phyloP scores from a whole-genome alignment of 2,329 filamentous ascomycete species.

The Cryphonectria naterciae region DNA sequence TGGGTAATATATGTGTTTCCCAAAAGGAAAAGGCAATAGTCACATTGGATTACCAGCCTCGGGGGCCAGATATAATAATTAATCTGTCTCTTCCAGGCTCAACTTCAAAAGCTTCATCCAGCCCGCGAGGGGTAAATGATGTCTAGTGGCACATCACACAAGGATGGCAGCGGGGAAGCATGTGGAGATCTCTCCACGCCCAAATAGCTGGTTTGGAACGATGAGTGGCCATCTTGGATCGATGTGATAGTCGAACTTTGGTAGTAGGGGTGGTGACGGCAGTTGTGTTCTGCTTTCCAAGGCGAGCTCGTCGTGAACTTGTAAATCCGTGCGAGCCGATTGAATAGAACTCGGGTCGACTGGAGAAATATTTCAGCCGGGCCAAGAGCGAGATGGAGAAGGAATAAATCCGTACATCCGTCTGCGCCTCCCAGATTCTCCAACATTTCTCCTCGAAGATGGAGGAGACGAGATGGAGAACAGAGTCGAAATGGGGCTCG shows the following conservation, averaged over 20 bases:
- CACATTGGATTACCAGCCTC: too few relatives aligned
- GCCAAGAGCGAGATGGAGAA: not conserved
- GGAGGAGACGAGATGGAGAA: not conserved
- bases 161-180: not conserved
- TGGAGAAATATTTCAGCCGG: constrained; percentile 19
- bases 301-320: not conserved
- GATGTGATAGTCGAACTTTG: not conserved
- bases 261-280: constrained; percentile 11
- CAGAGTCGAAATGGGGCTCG: not conserved
- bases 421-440: not conserved
- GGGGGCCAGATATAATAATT: not conserved
- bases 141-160: not conserved
- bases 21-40: not conserved
- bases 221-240: not conserved
- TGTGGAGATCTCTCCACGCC: not conserved
- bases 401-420: constrained; percentile 6
- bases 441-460: not conserved
- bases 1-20: not conserved
- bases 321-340: not conserved
- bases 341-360: not conserved
- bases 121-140: not conserved
- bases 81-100: not conserved
- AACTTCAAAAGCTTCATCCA: not conserved
- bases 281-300: constrained; percentile 10
- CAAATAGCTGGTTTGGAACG: not conserved